Evolutionary conservation across 345 rosid species (phyloP).

Genomic region (Cochlearia excelsa): DNA sequence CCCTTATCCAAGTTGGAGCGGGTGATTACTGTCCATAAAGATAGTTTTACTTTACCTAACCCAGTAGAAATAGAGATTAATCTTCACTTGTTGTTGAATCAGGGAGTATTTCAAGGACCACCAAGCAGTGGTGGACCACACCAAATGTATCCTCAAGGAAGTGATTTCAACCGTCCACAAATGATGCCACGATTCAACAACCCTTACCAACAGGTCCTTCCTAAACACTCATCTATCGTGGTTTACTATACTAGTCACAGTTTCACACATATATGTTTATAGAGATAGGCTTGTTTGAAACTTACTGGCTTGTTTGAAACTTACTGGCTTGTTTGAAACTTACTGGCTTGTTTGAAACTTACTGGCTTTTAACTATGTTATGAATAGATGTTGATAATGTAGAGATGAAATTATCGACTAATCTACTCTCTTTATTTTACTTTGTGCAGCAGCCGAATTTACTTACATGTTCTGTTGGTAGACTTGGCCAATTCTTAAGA

Average conservation of each 20-base stretch:
- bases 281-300: no score
- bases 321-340: slow-evolving; percentile 4
- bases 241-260: no score
- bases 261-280: neutral
- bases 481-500: no score
- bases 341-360: slow-evolving; percentile 15
- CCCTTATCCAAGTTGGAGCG: slow-evolving; percentile 6
- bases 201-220: slow-evolving; percentile 57
- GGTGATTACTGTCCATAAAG: no score
- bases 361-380: no score
- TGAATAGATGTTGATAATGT: no score
- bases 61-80: neutral
- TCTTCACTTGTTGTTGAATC: slow-evolving; percentile 5
- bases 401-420: no score
- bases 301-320: no score
- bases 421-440: no score
- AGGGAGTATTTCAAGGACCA: slow-evolving; percentile 75
- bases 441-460: no score
- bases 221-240: slow-evolving; percentile 5
- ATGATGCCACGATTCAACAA: slow-evolving; percentile 87
- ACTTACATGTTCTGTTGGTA: no score
- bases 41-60: no score
- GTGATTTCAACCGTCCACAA: slow-evolving; percentile 74
- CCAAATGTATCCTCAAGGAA: slow-evolving; percentile 75
- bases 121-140: slow-evolving; percentile 84